Conservation (phyloP, 2,329 filamentous ascomycete species). For the Aspergillus melleus region DNA sequence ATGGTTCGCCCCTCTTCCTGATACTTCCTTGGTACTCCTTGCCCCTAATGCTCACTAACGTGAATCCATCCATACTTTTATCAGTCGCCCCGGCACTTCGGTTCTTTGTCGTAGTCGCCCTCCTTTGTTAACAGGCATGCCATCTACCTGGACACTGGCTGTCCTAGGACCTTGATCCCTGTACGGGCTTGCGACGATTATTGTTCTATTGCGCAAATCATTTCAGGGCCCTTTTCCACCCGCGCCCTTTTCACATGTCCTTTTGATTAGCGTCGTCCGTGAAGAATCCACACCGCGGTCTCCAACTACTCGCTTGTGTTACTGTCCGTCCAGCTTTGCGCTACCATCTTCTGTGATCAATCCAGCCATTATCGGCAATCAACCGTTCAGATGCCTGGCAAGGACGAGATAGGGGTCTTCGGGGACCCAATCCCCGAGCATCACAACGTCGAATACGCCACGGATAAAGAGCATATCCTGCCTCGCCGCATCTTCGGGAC, state of each 20-base stretch:
- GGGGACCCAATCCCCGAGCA: conserved; percentile 6
- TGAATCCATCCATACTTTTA: background rate
- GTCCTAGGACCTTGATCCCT: background rate
- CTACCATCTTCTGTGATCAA: background rate
- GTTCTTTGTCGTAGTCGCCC: background rate
- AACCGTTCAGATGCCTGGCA: conserved; percentile 15
- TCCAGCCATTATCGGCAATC: background rate
- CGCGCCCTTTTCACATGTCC: background rate
- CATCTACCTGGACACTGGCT: background rate
- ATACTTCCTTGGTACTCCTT: background rate
- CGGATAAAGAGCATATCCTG: conserved; percentile 20
- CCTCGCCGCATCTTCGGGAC: conserved; percentile 28
- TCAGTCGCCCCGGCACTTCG: background rate
- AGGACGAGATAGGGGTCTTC: conserved; percentile 9
- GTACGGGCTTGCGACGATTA: background rate
- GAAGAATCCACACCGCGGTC: background rate
- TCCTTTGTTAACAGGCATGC: background rate
- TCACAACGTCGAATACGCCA: conserved; percentile 13
- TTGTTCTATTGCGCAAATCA: background rate
- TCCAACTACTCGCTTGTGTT: background rate
- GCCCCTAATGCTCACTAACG: background rate
- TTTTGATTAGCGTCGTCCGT: background rate
- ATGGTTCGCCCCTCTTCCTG: background rate
- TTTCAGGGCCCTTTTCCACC: background rate
- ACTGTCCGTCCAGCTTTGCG: background rate